Conservation (phyloP, 2,329 filamentous ascomycete genomes). For the Curvularia verruculosa region DNA sequence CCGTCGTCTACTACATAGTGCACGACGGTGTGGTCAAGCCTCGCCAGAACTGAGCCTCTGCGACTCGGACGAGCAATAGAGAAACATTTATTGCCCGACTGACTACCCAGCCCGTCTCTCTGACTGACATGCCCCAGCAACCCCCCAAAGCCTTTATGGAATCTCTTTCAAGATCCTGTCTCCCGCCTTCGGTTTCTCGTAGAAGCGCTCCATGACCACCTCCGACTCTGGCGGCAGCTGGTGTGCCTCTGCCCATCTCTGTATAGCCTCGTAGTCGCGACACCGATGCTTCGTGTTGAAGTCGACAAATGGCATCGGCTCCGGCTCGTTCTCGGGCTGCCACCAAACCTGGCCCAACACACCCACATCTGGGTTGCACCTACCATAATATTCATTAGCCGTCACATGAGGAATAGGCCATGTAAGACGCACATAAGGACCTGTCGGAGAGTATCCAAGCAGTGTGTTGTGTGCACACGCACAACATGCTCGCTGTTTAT, state of each 20-base stretch:
- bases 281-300: constrained; percentile 67
- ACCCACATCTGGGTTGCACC: constrained; percentile 62
- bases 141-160: constrained; percentile 25
- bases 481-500: constrained; percentile 62
- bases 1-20: constrained; percentile 82
- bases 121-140: constrained; percentile 19
- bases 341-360: constrained; percentile 68
- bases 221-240: constrained; percentile 55
- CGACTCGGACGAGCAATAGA: neutral
- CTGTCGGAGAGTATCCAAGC: constrained; percentile 66
- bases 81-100: constrained; percentile 6
- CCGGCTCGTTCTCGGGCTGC: constrained; percentile 48
- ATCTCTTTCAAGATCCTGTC: constrained; percentile 39
- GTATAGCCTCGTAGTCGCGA: constrained; percentile 62
- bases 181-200: constrained; percentile 49
- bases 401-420: neutral
- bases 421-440: constrained; percentile 62
- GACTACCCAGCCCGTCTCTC: neutral
- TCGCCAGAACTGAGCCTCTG: constrained; percentile 68
- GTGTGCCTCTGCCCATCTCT: constrained; percentile 60
- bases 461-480: constrained; percentile 63
- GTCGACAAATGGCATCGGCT: constrained; percentile 63
- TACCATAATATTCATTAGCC: neutral
- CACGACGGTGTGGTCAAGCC: constrained; percentile 89
- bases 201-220: constrained; percentile 51